Evolutionary conservation across 2,329 filamentous ascomycete species (phyloP), one percentile per base, ranked within the genome.

Genomic region (Aspergillus sp.): DNA sequence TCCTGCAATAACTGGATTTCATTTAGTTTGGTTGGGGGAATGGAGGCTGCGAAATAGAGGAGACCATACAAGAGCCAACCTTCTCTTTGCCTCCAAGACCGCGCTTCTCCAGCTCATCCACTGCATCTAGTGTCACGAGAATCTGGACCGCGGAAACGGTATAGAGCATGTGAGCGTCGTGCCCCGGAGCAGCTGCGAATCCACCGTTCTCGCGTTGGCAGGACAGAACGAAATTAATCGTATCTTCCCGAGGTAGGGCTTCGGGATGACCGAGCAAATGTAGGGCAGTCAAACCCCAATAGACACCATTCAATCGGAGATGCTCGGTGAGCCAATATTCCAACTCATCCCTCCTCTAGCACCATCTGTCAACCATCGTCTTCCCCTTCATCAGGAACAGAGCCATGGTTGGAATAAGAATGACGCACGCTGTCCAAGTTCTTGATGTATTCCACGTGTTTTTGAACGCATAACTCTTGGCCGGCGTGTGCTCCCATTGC

Each of bases 301-400:
- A 99, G 45, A 99, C 83, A 42, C 94, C 94, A 70, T 94, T 96
- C 52, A 99, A 82, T 55, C 94, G 90, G 60, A 99, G 81, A 71
- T 99, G 94, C 74, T 99, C 93, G 13, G 94, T 99, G 68, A 97
- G 80, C 88, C 93, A 96, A 77, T 97, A 99, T 72, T 96, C 91
- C 63, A 96, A 86, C 74, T 96, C 90, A 79, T 97, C 91, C 76
- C 89, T 91, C 68, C 88, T 87, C 84, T 88, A 75, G 63, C 65
- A 76, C 74, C 65, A 66, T 53, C 55, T 58, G 64, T 65, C 65
- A 67, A 67, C 59, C 59, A 60, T 57, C 53, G 55, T 55, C 52
- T 50, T 55, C 40, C 35, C 19, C 19, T 42, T 42, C 48, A 51
- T 48, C 53, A 53, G 46, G 36, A 51, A 58, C 50, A 55, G 52